These are phyloP conservation scores for Jaapia argillacea DNA, from an alignment of 768 basidiomycete genomes.

Conservation along the genomic window DNA sequence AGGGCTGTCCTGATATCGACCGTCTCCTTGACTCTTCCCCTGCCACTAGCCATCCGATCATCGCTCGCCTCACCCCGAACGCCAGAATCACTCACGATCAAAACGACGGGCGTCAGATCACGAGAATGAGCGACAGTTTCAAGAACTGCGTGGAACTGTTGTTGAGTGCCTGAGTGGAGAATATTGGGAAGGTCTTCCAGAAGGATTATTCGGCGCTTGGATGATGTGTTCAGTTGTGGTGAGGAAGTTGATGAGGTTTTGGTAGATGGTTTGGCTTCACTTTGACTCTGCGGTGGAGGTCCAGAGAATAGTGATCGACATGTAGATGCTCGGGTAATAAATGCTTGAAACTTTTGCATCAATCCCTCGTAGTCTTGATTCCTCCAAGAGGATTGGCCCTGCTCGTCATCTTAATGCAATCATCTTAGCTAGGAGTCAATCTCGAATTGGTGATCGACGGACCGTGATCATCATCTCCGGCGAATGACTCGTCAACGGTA, in stretches of 20 bases:
- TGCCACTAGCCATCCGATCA: conserved; percentile 34
- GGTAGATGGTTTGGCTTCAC: too few species aligned
- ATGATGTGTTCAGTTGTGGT: conserved; percentile 5
- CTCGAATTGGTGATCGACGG: neutral
- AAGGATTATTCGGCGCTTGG: conserved; percentile 54
- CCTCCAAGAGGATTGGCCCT: neutral
- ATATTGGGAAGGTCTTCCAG: conserved; percentile 91
- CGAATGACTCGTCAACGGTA: conserved; percentile 32
- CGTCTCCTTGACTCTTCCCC: conserved; percentile 40
- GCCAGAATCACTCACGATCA: conserved; percentile 80
- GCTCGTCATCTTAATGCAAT: too few species aligned
- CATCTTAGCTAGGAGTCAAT: too few species aligned
- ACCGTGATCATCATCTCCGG: neutral
- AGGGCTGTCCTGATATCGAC: conserved; percentile 64
- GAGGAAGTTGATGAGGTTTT: too few species aligned
- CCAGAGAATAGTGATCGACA: conserved; percentile 43
- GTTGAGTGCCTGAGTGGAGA: conserved; percentile 57
- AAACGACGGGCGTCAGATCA: conserved; percentile 52
- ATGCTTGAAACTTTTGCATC: conserved; percentile 66
- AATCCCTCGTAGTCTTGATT: conserved; percentile 28
- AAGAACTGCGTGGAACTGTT: conserved; percentile 64
- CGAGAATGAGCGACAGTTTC: conserved; percentile 38
- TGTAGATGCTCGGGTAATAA: conserved; percentile 57
- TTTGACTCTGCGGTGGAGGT: conserved; percentile 6
- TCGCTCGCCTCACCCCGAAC: conserved; percentile 54